phyloP scores from a whole-genome alignment of 352 stramenopile species.

The Pythium plurisporium region DNA sequence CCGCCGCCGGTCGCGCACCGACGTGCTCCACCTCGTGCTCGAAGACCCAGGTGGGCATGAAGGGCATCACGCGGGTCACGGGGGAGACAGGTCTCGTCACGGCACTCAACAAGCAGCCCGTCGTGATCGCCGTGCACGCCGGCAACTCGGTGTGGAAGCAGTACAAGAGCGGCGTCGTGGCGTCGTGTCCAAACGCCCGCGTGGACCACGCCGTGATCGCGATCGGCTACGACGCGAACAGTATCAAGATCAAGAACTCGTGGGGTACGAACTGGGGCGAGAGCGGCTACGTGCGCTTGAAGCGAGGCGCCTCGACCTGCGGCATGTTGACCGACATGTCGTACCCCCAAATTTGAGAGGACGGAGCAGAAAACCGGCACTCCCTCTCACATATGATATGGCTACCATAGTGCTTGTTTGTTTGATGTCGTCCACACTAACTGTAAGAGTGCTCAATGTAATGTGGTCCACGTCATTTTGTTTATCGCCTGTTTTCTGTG shows the following conservation, averaged over 20 bases:
- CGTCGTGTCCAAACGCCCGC: constrained; percentile 58
- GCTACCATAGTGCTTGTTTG: background rate
- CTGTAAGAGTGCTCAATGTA: background rate
- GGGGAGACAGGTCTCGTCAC: constrained; percentile 70
- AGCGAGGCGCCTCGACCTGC: constrained; percentile 45
- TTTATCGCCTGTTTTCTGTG: background rate
- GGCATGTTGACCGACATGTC: constrained; percentile 34
- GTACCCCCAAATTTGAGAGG: background rate
- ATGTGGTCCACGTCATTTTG: background rate
- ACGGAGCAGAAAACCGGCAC: background rate
- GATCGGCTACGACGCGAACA: constrained; percentile 88
- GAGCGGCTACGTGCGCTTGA: constrained; percentile 92
- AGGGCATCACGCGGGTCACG: constrained; percentile 29
- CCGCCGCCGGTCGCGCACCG: constrained; percentile 6
- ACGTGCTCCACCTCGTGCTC: constrained; percentile 19
- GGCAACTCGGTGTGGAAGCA: constrained; percentile 94
- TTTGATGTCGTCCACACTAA: constrained; percentile 3
- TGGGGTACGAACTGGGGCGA: constrained; percentile 92
- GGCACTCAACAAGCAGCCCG: constrained; percentile 88
- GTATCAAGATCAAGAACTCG: constrained; percentile 95
- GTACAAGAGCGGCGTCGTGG: constrained; percentile 90
- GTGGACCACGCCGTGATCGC: constrained; percentile 96
- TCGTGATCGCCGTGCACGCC: constrained; percentile 91
- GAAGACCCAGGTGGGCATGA: constrained; percentile 22
- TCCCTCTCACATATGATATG: constrained; percentile 11